These are phyloP conservation scores for Trichoderma simmonsii DNA, from an alignment of 2,329 filamentous ascomycete species.

Conservation along the genomic window DNA sequence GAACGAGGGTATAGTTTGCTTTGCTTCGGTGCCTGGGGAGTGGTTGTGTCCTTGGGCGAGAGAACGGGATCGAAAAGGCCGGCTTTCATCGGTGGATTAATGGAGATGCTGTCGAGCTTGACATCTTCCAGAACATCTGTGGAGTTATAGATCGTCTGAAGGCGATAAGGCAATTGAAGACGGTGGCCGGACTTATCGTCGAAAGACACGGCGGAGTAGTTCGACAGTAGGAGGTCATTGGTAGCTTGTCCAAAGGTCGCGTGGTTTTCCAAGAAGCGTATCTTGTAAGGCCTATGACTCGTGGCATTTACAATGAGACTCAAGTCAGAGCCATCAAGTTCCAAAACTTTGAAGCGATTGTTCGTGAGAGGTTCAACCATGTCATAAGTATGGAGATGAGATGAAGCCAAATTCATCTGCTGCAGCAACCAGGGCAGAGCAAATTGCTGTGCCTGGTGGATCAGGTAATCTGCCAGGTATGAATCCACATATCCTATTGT, in stretches of 20 bases:
- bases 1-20: background rate
- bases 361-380: background rate
- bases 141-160: background rate
- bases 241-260: background rate
- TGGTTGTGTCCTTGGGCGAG: background rate
- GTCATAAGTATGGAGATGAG: background rate
- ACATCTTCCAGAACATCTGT: background rate
- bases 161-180: background rate
- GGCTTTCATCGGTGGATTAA: background rate
- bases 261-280: background rate
- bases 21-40: slow-evolving; percentile 1
- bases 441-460: background rate
- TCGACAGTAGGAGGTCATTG: background rate
- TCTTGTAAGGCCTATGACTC: background rate
- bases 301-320: background rate
- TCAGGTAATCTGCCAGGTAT: background rate
- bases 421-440: background rate
- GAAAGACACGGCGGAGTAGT: background rate
- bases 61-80: background rate
- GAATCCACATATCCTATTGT: background rate
- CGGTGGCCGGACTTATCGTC: background rate
- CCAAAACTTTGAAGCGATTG: background rate
- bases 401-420: background rate
- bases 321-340: background rate
- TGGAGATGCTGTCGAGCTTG: background rate